phyloP scores from a whole-genome alignment of 805 yeast species.

The Ogataea ganodermae region DNA sequence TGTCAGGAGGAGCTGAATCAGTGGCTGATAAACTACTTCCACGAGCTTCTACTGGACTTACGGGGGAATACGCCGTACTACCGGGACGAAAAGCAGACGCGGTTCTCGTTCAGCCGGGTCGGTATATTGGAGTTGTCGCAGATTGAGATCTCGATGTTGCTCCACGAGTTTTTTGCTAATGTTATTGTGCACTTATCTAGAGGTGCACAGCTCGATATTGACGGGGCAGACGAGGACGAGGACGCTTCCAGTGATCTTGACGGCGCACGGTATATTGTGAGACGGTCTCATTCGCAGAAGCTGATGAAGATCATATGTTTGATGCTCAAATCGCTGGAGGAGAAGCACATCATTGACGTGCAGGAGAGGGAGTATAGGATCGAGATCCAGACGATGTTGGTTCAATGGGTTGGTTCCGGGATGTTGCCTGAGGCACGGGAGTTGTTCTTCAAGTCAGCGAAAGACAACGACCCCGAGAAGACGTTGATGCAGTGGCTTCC shows the following conservation, averaged over 20 bases:
- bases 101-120: conserved; percentile 52
- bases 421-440: conserved; percentile 61
- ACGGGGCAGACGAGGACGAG: conserved; percentile 18
- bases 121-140: conserved; percentile 57
- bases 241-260: conserved; percentile 17
- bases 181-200: conserved; percentile 46
- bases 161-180: conserved; percentile 70
- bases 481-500: background rate
- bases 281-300: conserved; percentile 37
- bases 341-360: conserved; percentile 42
- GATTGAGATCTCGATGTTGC: conserved; percentile 63
- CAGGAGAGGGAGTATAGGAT: conserved; percentile 54
- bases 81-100: conserved; percentile 16
- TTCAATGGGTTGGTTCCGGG: conserved; percentile 62
- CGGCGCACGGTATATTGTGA: conserved; percentile 33
- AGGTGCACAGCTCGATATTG: conserved; percentile 31
- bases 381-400: conserved; percentile 59
- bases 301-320: conserved; percentile 58
- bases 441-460: conserved; percentile 39
- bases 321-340: conserved; percentile 57
- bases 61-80: conserved; percentile 44
- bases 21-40: conserved; percentile 60
- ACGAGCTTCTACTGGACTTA: conserved; percentile 56
- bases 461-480: background rate
- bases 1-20: conserved; percentile 62